Evolutionary conservation across 2,329 filamentous ascomycete species (phyloP).

Genomic region (Calonectria pseudoturangicola): DNA sequence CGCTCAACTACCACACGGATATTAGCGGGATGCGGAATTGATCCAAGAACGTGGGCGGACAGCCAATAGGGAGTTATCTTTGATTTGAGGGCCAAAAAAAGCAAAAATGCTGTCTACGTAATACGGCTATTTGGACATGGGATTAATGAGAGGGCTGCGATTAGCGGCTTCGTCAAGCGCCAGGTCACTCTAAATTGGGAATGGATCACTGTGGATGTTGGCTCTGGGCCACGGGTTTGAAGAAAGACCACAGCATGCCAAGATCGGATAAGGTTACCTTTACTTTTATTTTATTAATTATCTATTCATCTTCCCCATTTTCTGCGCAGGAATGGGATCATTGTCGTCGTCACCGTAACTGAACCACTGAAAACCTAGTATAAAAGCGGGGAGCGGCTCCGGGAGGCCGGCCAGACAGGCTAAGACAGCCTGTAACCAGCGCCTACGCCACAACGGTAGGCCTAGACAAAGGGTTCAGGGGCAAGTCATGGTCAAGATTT

Average conservation of each 20-base stretch:
- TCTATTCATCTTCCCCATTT: too few relatives aligned
- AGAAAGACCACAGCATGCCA: neutral
- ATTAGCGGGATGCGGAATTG: neutral
- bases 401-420: neutral
- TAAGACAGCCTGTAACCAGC: neutral
- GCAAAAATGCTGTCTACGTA: neutral
- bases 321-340: too few relatives aligned
- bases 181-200: neutral
- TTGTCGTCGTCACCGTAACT: too few relatives aligned
- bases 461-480: neutral
- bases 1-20: neutral
- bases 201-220: neutral
- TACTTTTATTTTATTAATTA: too few relatives aligned
- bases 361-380: too few relatives aligned
- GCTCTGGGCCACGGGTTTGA: neutral
- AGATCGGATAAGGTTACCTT: neutral
- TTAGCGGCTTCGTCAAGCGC: neutral
- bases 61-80: neutral
- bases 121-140: neutral
- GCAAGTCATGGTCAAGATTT: neutral
- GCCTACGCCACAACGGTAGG: neutral
- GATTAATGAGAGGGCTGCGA: neutral
- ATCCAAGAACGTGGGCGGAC: neutral
- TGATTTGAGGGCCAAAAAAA: neutral
- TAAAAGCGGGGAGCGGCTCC: neutral